These are phyloP conservation scores for Solanum sparsipilum DNA, from an alignment of 257 asterid genomes.

Conservation along the genomic window DNA sequence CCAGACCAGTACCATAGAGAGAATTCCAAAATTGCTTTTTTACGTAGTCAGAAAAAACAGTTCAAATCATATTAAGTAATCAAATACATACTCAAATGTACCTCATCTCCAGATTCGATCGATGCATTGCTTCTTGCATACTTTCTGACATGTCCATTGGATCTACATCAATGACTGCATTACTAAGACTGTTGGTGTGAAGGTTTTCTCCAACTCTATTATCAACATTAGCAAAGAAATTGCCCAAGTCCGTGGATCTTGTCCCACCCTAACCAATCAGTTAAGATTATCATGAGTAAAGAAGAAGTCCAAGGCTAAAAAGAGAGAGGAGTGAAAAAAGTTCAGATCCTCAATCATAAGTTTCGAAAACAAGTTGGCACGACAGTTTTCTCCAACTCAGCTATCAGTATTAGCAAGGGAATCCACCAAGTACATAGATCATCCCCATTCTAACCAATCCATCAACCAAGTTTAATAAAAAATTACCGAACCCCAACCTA, in stretches of 20 bases:
- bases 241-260: constrained; percentile 66
- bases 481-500: neutral
- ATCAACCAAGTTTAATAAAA: neutral
- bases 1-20: neutral
- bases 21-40: neutral
- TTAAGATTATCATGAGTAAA: constrained; percentile 10
- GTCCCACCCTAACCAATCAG: constrained; percentile 54
- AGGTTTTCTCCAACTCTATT: constrained; percentile 45
- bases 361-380: constrained; percentile 15
- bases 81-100: constrained; percentile 42
- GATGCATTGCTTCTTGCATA: constrained; percentile 99
- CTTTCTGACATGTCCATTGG: constrained; percentile 96
- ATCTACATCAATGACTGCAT: constrained; percentile 54
- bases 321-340: neutral
- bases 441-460: constrained; percentile 44
- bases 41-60: neutral
- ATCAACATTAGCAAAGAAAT: constrained; percentile 54
- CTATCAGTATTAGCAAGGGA: constrained; percentile 50
- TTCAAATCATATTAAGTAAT: neutral
- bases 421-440: constrained; percentile 62
- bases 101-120: constrained; percentile 96
- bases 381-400: constrained; percentile 37
- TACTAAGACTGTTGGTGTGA: constrained; percentile 28
- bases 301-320: constrained; percentile 1
- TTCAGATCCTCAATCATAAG: neutral